Percentiles rank a stretch among this genome's conserved stretches.
Conservation (phyloP, 2,329 filamentous ascomycete species). For the Cyphellophora europaea region DNA sequence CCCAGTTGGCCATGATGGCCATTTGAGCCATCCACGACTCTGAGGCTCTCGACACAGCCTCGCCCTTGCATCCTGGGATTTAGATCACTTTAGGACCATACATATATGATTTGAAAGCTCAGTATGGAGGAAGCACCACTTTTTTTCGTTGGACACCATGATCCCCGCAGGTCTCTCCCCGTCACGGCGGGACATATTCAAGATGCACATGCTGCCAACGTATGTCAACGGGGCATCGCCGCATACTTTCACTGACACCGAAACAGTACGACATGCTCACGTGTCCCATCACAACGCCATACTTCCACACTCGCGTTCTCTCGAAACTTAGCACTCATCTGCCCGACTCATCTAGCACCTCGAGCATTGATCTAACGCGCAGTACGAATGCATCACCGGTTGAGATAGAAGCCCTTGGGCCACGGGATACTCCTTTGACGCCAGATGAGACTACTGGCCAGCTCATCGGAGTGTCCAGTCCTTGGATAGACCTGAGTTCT, state of each 20-base stretch:
- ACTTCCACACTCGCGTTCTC: conserved; percentile 52
- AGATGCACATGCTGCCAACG: conserved; percentile 48
- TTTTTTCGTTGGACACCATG: conserved; percentile 55
- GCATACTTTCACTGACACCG: too few species aligned
- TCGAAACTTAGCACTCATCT: conserved; percentile 43
- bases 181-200: conserved; percentile 42
- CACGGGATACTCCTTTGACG: conserved; percentile 53
- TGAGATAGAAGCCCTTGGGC: conserved; percentile 30
- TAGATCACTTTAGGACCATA: too few species aligned
- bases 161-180: conserved; percentile 40
- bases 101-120: too few species aligned
- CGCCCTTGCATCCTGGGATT: too few species aligned
- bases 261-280: conserved; percentile 61
- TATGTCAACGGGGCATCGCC: too few species aligned
- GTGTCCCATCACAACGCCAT: conserved; percentile 49
- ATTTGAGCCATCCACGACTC: too few species aligned
- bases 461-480: conserved; percentile 69
- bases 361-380: conserved; percentile 29
- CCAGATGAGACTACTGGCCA: conserved; percentile 74
- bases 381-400: conserved; percentile 31
- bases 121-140: too few species aligned
- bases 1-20: too few species aligned
- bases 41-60: too few species aligned
- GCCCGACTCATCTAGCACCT: conserved; percentile 28
- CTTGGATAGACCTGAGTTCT: conserved; percentile 87